These are phyloP conservation scores for Colletotrichum gloeosporioides DNA, from an alignment of 2,329 filamentous ascomycete species.

Conservation along the genomic window DNA sequence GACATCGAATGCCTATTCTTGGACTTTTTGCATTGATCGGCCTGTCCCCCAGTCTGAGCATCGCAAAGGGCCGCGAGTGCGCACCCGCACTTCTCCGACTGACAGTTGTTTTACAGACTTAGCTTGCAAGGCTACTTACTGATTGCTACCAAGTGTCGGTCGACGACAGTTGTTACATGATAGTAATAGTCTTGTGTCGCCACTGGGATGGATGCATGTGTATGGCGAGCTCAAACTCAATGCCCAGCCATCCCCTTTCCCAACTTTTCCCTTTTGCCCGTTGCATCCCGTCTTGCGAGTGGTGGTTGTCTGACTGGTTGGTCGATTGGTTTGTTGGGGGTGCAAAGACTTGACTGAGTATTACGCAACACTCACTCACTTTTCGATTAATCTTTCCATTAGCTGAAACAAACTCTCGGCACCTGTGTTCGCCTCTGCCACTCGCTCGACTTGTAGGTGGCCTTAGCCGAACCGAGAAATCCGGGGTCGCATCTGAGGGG, in stretches of 20 bases:
- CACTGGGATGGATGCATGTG: not conserved
- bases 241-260: not conserved
- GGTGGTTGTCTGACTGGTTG: not conserved
- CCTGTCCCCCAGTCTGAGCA: slow-evolving; percentile 2
- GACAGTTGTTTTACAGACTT: not conserved
- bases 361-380: slow-evolving; percentile 10
- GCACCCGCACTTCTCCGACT: not conserved
- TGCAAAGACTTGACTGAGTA: not conserved
- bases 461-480: not conserved
- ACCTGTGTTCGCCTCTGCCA: not conserved
- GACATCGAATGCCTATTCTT: slow-evolving; percentile 12
- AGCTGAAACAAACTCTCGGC: slow-evolving; percentile 16
- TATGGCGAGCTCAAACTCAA: not conserved
- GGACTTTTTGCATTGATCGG: slow-evolving; percentile 14
- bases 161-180: not conserved
- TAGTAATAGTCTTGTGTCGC: not conserved
- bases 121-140: not conserved
- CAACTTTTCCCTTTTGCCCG: not conserved
- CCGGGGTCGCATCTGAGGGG: not conserved
- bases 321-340: not conserved
- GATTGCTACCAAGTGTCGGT: not conserved
- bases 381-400: not conserved
- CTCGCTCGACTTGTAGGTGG: not conserved
- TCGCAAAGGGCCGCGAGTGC: not conserved
- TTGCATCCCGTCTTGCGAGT: not conserved